Evolutionary conservation across 2,329 filamentous ascomycete genomes (phyloP).

Genomic region (Diplocarpon rosae): DNA sequence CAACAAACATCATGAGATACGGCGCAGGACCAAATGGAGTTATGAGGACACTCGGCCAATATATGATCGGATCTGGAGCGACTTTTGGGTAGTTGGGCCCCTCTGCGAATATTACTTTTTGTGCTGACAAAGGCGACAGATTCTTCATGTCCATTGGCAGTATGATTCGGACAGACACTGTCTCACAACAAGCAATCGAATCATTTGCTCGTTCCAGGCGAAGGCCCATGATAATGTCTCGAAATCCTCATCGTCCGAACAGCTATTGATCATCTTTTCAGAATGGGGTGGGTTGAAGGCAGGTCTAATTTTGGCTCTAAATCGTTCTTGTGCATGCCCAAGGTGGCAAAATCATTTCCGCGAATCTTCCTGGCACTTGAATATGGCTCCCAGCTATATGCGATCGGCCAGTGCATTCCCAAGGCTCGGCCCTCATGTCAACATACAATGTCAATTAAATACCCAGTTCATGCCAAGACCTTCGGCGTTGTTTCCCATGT

Average conservation of each 20-base stretch:
- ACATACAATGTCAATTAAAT: constrained; percentile 3
- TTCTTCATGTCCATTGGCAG: constrained; percentile 99
- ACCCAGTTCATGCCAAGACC: not conserved
- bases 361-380: not conserved
- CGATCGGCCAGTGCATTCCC: not conserved
- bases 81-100: constrained; percentile 70
- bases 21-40: constrained; percentile 89
- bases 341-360: not conserved
- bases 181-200: constrained; percentile 63
- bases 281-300: not conserved
- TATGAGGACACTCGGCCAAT: constrained; percentile 88
- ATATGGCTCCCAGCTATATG: not conserved
- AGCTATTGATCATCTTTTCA: constrained; percentile 6
- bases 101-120: not conserved
- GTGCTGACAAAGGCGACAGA: constrained; percentile 29
- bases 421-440: constrained; percentile 1
- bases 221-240: constrained; percentile 56
- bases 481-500: not conserved
- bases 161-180: constrained; percentile 77
- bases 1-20: constrained; percentile 89
- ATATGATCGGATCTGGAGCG: constrained; percentile 89
- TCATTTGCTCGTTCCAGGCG: constrained; percentile 66
- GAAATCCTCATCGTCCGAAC: constrained; percentile 16
- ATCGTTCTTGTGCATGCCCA: constrained; percentile 13
- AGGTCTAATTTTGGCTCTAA: constrained; percentile 2